Percentiles rank a stretch among this genome's conserved stretches.
Evolutionary conservation across 345 rosid species (phyloP).

Genomic region (Hibiscus mutabilis): DNA sequence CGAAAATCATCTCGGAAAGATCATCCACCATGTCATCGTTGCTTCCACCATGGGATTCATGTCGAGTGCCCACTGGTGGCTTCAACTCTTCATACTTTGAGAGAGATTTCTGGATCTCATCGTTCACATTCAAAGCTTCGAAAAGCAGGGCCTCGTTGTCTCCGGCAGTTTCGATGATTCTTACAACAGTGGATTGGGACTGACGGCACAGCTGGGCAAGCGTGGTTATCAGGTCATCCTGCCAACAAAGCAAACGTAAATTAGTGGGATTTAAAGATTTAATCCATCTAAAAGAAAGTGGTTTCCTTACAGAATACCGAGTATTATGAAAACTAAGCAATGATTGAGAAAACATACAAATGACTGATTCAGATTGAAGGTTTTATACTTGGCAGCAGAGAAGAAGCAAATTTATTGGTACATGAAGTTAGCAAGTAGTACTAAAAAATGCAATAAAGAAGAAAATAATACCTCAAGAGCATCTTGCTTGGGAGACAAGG

Average conservation of each 20-base stretch:
- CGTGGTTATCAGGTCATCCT: constrained; percentile 76
- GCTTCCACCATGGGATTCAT: constrained; percentile 51
- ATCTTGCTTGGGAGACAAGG: constrained; percentile 80
- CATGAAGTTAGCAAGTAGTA: constrained; percentile 25
- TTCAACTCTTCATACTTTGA: constrained; percentile 63
- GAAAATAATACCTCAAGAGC: constrained; percentile 51
- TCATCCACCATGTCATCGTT: constrained; percentile 93
- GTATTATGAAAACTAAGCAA: too few relatives aligned
- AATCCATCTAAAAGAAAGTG: too few relatives aligned
- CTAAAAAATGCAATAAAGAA: background rate
- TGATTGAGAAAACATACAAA: background rate
- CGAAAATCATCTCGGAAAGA: constrained; percentile 95
- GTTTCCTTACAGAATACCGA: background rate
- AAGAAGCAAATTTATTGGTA: background rate
- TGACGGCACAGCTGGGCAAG: constrained; percentile 71
- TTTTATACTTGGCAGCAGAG: background rate
- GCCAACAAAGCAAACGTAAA: constrained; percentile 16
- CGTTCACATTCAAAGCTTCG: constrained; percentile 90
- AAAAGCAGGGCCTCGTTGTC: constrained; percentile 78
- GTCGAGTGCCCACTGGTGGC: constrained; percentile 47
- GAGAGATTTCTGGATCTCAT: constrained; percentile 74
- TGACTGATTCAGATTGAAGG: background rate
- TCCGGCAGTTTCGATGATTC: constrained; percentile 76
- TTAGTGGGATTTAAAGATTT: background rate
- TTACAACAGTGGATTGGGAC: constrained; percentile 52